A percentile compares a stretch with the other conserved stretches of the same genome.
Evolutionary conservation across 1,139 yeast species (phyloP).

Genomic region (Suhomyces maxii): DNA sequence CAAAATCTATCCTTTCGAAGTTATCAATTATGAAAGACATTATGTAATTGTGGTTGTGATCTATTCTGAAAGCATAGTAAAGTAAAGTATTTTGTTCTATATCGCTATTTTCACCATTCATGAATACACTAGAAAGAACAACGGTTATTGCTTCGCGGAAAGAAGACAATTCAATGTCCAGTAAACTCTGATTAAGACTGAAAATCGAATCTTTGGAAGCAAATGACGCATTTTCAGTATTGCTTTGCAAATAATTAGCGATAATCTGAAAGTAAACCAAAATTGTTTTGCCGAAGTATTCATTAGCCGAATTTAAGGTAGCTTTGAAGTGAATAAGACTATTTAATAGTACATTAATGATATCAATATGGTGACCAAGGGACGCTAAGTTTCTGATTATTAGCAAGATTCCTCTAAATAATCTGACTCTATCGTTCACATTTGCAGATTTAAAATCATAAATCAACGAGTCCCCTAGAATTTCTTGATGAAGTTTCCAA

Average conservation of each 20-base stretch:
- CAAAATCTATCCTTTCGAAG: conserved; percentile 12
- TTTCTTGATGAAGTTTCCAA: background rate
- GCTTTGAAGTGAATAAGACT: conserved; percentile 3
- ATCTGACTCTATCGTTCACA: background rate
- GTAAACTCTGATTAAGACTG: background rate
- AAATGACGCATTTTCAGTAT: too few species aligned
- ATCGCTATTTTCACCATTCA: conserved; percentile 4
- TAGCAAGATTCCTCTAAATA: conserved; percentile 6
- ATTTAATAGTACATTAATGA: background rate
- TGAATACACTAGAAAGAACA: background rate
- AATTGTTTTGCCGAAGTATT: conserved; percentile 11
- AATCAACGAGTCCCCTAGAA: conserved; percentile 1
- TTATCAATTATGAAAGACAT: conserved; percentile 8
- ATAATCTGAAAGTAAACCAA: conserved; percentile 13
- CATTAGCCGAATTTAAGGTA: conserved; percentile 1
- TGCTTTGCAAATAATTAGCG: conserved; percentile 9
- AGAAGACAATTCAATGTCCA: background rate
- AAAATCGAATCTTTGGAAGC: background rate
- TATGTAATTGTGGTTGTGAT: conserved; percentile 1
- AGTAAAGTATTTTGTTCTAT: conserved; percentile 12
- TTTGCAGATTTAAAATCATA: background rate
- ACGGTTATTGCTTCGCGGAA: background rate
- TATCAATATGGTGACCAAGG: background rate
- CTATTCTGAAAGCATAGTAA: conserved; percentile 8
- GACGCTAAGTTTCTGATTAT: conserved; percentile 3